phyloP scores from a whole-genome alignment of 768 basidiomycete genomes.

The Suillus variegatus region DNA sequence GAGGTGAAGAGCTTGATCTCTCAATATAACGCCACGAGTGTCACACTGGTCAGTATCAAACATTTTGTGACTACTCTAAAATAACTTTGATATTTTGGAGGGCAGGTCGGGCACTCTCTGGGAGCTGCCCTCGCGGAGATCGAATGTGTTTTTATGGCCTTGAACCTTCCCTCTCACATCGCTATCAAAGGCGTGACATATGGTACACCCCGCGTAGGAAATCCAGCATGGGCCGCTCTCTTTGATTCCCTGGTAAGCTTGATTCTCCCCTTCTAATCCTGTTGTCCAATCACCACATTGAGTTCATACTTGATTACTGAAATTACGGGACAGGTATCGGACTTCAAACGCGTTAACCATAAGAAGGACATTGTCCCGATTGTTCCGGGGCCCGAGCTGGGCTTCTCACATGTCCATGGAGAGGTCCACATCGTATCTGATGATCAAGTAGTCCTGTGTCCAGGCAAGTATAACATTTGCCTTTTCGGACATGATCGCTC shows the following conservation, averaged over 20 bases:
- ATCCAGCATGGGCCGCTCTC: slow-evolving; percentile 28
- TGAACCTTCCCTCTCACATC: slow-evolving; percentile 46
- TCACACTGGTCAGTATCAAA: slow-evolving; percentile 39
- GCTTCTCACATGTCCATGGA: slow-evolving; percentile 42
- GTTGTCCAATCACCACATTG: background rate
- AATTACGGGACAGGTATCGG: slow-evolving; percentile 16
- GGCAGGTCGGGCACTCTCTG: slow-evolving; percentile 49
- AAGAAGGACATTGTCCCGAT: slow-evolving; percentile 51
- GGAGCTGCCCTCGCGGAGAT: slow-evolving; percentile 56
- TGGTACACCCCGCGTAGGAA: slow-evolving; percentile 31
- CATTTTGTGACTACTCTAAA: slow-evolving; percentile 3
- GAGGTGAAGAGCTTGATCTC: slow-evolving; percentile 45
- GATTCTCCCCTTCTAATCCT: background rate
- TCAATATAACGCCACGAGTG: slow-evolving; percentile 37
- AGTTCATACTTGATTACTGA: background rate
- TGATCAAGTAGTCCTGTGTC: slow-evolving; percentile 39
- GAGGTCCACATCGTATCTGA: slow-evolving; percentile 46
- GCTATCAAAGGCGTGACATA: slow-evolving; percentile 33
- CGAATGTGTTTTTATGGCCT: slow-evolving; percentile 46
- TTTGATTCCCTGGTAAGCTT: slow-evolving; percentile 27
- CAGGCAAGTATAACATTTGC: slow-evolving; percentile 27
- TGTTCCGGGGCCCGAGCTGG: slow-evolving; percentile 50
- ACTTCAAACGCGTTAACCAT: slow-evolving; percentile 31
- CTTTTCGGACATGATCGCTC: background rate
- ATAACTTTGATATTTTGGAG: background rate